Percentiles rank a stretch among this genome's conserved stretches.
phyloP scores from a whole-genome alignment of 495 filamentous ascomycete species.

The Aspergillus affinis region DNA sequence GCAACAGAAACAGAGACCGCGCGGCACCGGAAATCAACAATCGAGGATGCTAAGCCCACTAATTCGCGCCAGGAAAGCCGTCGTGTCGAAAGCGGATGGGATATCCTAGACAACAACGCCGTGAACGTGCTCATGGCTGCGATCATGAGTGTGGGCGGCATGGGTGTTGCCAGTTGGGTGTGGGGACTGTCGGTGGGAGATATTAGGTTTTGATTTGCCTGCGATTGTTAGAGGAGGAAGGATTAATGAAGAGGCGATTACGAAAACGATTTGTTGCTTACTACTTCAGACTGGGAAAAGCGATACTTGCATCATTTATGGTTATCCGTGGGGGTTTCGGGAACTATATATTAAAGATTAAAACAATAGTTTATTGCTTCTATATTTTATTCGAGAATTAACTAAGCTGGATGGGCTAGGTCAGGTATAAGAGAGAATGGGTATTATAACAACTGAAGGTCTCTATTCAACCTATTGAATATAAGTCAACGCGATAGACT shows the following conservation, averaged over 20 bases:
- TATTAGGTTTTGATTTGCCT: slow-evolving; percentile 9
- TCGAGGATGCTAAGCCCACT: slow-evolving; percentile 13
- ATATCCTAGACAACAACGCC: slow-evolving; percentile 87
- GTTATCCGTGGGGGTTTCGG: background rate
- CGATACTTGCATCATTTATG: background rate
- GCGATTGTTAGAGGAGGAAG: background rate
- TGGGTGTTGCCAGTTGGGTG: slow-evolving; percentile 54
- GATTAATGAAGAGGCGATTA: too few species aligned
- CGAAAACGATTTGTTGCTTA: background rate
- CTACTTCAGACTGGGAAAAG: background rate
- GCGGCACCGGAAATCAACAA: background rate
- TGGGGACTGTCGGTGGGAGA: slow-evolving; percentile 38
- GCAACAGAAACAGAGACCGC: background rate
- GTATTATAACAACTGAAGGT: too few species aligned
- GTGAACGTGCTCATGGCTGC: slow-evolving; percentile 91
- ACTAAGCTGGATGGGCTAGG: too few species aligned
- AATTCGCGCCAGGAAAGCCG: slow-evolving; percentile 61
- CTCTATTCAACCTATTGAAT: too few species aligned
- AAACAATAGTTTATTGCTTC: too few species aligned
- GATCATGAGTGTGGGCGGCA: slow-evolving; percentile 75
- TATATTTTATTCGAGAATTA: too few species aligned
- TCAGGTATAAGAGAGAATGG: too few species aligned
- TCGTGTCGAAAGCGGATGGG: slow-evolving; percentile 67
- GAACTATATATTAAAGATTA: too few species aligned
- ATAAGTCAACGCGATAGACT: background rate